Evolutionary conservation across 805 yeast genomes (phyloP), one percentile per base, ranked within the genome.

Genomic region (Pachysolen tannophilus): DNA sequence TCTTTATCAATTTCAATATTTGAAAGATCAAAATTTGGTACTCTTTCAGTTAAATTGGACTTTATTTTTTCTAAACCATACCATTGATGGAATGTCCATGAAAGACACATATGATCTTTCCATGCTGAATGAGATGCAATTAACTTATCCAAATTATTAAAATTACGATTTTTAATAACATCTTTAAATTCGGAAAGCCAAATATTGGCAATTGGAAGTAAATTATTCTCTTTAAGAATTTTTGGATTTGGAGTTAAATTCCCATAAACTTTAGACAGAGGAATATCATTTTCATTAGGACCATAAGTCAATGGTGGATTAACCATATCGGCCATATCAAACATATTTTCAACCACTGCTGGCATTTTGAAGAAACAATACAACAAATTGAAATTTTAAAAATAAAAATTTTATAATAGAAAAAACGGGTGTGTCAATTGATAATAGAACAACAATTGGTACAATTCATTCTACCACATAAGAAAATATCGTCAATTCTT

Each of bases 51-150:
- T 6, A 55, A 28, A 6, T 38, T 40, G 10, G 39, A 26, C 30
- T 49, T 45, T 35, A 63, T 56, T 28, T 47, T 43, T 0, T 50
- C 50, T 6, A 52, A 44, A n/a, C 60, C 61, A 17, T 54, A 43
- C 39, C 47, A 55, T 37, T 54, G 56, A 25, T 55, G 56, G 23
- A 58, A 41, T 29, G 62, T 62, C 51, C 56, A 48, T 16, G 51
- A 45, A 21, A 61, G 44, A 13, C 54, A 42, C 24, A 59, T 43
- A 40, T 61, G 65, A 40, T 63, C 69, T 40, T 56, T 57, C 69
- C 67, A 61, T 25, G 52, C 39, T 1, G 55, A 46, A 38, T 57
- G 56, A 5, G 51, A 45, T 20, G 47, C 26, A 17, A 59, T 34
- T 19, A 56, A 43, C 34, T 46, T 38, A 29, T 47, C 54, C 33